Evolutionary conservation across 768 basidiomycete genomes (phyloP).

Genomic region (Chalciporus pseudorubinellus): DNA sequence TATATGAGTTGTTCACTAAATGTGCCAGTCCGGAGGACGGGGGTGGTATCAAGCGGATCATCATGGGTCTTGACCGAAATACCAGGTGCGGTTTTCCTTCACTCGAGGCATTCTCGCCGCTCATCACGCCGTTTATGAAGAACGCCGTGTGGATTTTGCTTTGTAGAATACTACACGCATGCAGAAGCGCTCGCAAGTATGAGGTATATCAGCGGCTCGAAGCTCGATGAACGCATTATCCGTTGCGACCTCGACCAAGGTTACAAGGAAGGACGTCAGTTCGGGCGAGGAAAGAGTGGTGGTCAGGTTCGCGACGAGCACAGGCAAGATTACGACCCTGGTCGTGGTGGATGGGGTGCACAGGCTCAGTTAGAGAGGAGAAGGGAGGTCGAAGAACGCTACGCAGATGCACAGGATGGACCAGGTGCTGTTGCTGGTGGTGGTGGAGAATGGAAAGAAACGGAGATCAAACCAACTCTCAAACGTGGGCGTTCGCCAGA

Average conservation of each 20-base stretch:
- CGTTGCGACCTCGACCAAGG: conserved; percentile 97
- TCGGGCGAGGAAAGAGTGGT: conserved; percentile 95
- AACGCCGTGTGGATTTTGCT: conserved; percentile 94
- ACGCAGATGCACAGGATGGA: conserved; percentile 75
- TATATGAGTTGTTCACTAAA: conserved; percentile 90
- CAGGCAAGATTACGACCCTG: conserved; percentile 94
- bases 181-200: conserved; percentile 89
- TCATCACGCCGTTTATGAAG: conserved; percentile 36
- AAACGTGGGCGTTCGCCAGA: conserved; percentile 79
- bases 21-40: conserved; percentile 84
- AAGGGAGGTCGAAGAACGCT: conserved; percentile 83
- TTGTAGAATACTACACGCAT: conserved; percentile 95
- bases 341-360: conserved; percentile 93
- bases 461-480: conserved; percentile 45
- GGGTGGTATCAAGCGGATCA: conserved; percentile 89
- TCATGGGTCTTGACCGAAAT: conserved; percentile 92
- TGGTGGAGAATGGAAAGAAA: conserved; percentile 82
- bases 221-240: conserved; percentile 97
- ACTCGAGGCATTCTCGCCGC: neutral
- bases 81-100: conserved; percentile 55
- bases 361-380: conserved; percentile 79
- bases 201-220: conserved; percentile 95
- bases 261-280: conserved; percentile 95
- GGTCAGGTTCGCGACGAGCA: conserved; percentile 98
- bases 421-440: conserved; percentile 81